phyloP scores from a whole-genome alignment of 805 yeast species.

The Dipodascus geniculatus region DNA sequence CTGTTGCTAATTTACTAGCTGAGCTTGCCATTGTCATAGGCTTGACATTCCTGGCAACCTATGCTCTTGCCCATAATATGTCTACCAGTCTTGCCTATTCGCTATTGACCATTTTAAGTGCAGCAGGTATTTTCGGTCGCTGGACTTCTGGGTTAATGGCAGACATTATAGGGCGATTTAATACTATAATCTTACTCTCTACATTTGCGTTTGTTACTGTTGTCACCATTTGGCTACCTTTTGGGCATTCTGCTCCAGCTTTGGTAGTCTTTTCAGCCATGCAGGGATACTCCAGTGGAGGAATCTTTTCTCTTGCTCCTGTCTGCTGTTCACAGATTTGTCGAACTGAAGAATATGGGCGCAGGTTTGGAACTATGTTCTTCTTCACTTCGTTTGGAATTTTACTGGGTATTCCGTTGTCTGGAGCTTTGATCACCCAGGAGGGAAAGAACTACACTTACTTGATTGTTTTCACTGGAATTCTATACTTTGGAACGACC shows the following conservation, averaged over 20 bases:
- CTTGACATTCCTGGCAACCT: conserved; percentile 42
- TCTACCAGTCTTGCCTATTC: conserved; percentile 33
- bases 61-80: conserved; percentile 36
- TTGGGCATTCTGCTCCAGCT: conserved; percentile 27
- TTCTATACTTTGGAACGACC: background rate
- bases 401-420: conserved; percentile 37
- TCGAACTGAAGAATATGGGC: conserved; percentile 43
- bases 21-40: conserved; percentile 38
- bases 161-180: conserved; percentile 40
- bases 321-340: conserved; percentile 50
- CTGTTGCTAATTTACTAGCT: conserved; percentile 33
- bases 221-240: conserved; percentile 33
- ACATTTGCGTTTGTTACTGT: conserved; percentile 23
- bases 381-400: conserved; percentile 42
- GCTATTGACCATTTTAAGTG: conserved; percentile 35
- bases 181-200: conserved; percentile 34
- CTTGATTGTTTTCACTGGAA: conserved; percentile 7
- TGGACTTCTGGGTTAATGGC: conserved; percentile 35
- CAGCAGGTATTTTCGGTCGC: conserved; percentile 33
- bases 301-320: conserved; percentile 46
- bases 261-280: conserved; percentile 35
- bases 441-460: conserved; percentile 7
- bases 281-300: conserved; percentile 46
- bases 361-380: conserved; percentile 45
- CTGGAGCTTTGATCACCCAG: conserved; percentile 32